Conservation (phyloP, 2,329 filamentous ascomycete species). For the Talaromyces marneffei region DNA sequence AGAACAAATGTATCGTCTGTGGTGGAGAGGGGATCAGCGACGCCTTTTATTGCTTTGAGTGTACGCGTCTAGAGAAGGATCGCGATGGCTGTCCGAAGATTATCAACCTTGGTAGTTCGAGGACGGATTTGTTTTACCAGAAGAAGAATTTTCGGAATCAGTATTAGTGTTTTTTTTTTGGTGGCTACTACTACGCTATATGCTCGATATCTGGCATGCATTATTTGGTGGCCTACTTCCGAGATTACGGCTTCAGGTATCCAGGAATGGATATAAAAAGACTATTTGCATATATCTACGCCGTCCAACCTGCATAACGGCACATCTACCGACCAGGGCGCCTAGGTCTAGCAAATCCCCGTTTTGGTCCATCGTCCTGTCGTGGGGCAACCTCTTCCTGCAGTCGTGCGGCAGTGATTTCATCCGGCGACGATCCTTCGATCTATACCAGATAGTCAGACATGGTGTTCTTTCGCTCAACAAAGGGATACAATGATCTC, state of each 20-base stretch:
- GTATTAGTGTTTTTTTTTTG: constrained; percentile 22
- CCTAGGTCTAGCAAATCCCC: constrained; percentile 59
- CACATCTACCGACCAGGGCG: constrained; percentile 49
- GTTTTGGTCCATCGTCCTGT: constrained; percentile 43
- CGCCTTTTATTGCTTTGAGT: constrained; percentile 99
- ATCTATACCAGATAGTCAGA: constrained; percentile 33
- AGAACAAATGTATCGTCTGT: constrained; percentile 99
- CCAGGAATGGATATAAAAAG: not conserved
- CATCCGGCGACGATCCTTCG: constrained; percentile 55
- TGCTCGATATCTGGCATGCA: no score
- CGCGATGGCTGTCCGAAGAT: constrained; percentile 98
- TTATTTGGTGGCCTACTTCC: no score
- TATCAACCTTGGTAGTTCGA: constrained; percentile 91
- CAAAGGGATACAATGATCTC: not conserved
- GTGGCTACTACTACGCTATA: not conserved
- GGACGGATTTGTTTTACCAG: constrained; percentile 82
- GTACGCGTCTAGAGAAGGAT: constrained; percentile 93
- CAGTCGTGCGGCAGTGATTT: constrained; percentile 50
- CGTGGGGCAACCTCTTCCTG: constrained; percentile 49
- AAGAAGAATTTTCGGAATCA: constrained; percentile 56
- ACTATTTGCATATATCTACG: not conserved
- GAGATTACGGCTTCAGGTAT: not conserved
- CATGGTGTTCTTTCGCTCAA: not conserved
- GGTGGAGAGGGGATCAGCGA: constrained; percentile 97
- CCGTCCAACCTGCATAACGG: not conserved